Percentiles rank a stretch among this genome's conserved stretches.
Conservation (phyloP, 208 protist species). For the Leishmania tropica region DNA sequence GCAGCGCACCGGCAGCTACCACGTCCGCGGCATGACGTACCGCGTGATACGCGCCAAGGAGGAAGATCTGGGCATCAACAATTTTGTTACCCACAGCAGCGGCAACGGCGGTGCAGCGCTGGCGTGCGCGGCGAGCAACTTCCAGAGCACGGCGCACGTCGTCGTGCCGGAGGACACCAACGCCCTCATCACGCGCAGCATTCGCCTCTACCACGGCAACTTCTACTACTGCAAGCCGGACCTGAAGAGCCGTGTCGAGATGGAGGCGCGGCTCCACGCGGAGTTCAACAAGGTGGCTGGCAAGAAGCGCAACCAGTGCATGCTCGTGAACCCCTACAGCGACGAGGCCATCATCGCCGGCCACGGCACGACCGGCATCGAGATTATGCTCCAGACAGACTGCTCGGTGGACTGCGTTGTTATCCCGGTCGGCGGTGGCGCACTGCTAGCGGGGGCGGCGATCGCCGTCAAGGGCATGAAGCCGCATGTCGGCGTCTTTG, state of each 20-base stretch:
- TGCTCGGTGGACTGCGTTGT: slow-evolving; percentile 85
- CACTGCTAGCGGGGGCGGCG: slow-evolving; percentile 86
- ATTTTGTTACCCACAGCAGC: slow-evolving; percentile 89
- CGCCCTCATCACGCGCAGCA: slow-evolving; percentile 72
- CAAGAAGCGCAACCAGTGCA: slow-evolving; percentile 56
- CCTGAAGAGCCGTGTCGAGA: slow-evolving; percentile 47
- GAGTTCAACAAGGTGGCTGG: slow-evolving; percentile 43
- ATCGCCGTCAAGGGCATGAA: slow-evolving; percentile 91
- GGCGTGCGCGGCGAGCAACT: slow-evolving; percentile 76
- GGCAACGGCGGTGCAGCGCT: slow-evolving; percentile 94
- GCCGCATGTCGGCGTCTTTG: slow-evolving; percentile 88
- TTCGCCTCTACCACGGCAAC: slow-evolving; percentile 64
- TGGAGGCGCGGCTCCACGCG: slow-evolving; percentile 40
- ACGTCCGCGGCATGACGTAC: slow-evolving; percentile 73
- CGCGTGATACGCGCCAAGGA: slow-evolving; percentile 75
- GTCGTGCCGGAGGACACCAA: slow-evolving; percentile 86
- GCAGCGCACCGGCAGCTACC: slow-evolving; percentile 79
- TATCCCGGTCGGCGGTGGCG: slow-evolving; percentile 88
- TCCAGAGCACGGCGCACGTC: slow-evolving; percentile 83
- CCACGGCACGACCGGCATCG: slow-evolving; percentile 85
- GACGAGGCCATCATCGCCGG: slow-evolving; percentile 92
- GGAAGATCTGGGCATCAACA: slow-evolving; percentile 58
- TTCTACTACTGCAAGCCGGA: slow-evolving; percentile 52
- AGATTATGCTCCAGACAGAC: slow-evolving; percentile 89
- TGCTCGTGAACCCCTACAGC: slow-evolving; percentile 93